A percentile compares a stretch with the other conserved stretches of the same genome.
phyloP scores from a whole-genome alignment of 2,329 filamentous ascomycete genomes.

The Fusarium begoniae region DNA sequence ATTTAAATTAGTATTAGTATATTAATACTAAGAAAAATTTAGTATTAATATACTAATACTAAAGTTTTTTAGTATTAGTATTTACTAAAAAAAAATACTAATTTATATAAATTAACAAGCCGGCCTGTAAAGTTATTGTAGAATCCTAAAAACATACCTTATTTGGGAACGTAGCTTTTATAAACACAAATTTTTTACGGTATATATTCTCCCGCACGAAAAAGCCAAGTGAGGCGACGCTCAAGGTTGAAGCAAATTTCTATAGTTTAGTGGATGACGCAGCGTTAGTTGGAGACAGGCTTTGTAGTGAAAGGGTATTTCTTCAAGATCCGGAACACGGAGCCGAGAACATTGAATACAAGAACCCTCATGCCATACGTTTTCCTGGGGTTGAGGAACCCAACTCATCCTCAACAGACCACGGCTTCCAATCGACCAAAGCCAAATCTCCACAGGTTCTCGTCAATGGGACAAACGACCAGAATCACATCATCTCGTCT shows the following conservation, averaged over 20 bases:
- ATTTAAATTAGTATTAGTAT: no score
- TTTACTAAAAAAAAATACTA: no score
- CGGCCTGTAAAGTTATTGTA: neutral
- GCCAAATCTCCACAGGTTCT: neutral
- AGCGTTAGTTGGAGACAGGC: neutral
- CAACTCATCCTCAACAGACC: neutral
- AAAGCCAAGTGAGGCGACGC: neutral
- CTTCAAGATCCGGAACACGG: neutral
- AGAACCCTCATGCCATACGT: neutral
- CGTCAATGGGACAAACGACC: neutral
- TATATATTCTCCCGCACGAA: neutral
- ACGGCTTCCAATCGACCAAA: neutral
- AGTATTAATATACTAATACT: no score
- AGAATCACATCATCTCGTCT: neutral
- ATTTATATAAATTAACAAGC: neutral
- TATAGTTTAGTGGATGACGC: neutral
- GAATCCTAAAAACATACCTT: neutral
- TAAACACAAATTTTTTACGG: neutral
- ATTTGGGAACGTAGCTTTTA: neutral
- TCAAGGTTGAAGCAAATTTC: neutral
- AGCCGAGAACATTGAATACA: neutral
- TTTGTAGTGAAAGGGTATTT: neutral
- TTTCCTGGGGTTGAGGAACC: neutral
- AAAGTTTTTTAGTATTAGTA: no score
- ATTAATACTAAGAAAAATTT: no score